Conservation (phyloP, 352 stramenopile species). For the Phytophthora tubulina region DNA sequence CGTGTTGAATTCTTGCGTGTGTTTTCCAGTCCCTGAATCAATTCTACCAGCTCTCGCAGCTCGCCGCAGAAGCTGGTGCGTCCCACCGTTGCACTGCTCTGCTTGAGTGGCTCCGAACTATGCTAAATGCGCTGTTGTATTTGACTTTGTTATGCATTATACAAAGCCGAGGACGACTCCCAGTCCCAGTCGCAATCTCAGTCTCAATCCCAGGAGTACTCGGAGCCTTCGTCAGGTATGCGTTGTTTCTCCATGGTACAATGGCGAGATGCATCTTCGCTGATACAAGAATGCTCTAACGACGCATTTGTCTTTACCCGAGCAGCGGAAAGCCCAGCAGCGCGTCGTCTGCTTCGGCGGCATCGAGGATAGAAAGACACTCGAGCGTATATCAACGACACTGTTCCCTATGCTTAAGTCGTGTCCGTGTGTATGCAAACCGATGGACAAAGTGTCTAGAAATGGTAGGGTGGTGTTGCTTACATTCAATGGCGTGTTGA, state of each 20-base stretch:
- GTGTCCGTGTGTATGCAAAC: background rate
- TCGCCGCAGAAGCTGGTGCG: constrained; percentile 58
- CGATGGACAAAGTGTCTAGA: constrained; percentile 5
- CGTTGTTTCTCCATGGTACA: background rate
- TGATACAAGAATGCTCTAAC: constrained; percentile 15
- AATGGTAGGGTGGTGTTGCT: constrained; percentile 9
- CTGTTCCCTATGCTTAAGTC: constrained; percentile 1
- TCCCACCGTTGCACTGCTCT: constrained; percentile 3
- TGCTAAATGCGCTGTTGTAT: background rate
- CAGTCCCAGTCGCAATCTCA: constrained; percentile 43
- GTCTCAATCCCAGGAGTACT: constrained; percentile 51
- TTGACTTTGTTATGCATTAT: constrained; percentile 1
- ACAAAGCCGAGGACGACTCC: constrained; percentile 31
- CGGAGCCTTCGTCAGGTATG: constrained; percentile 52
- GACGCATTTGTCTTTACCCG: constrained; percentile 1
- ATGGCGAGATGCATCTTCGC: background rate
- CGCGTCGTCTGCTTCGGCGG: constrained; percentile 64
- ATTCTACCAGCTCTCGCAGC: constrained; percentile 77
- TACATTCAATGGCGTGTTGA: constrained; percentile 10
- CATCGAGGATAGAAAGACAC: constrained; percentile 53
- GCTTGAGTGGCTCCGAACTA: background rate
- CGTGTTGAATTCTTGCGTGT: background rate
- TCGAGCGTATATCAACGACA: constrained; percentile 4
- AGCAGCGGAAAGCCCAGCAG: constrained; percentile 41
- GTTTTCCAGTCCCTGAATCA: constrained; percentile 77